Conservation (phyloP, 768 basidiomycete genomes). For the Arthromyces matolae region DNA sequence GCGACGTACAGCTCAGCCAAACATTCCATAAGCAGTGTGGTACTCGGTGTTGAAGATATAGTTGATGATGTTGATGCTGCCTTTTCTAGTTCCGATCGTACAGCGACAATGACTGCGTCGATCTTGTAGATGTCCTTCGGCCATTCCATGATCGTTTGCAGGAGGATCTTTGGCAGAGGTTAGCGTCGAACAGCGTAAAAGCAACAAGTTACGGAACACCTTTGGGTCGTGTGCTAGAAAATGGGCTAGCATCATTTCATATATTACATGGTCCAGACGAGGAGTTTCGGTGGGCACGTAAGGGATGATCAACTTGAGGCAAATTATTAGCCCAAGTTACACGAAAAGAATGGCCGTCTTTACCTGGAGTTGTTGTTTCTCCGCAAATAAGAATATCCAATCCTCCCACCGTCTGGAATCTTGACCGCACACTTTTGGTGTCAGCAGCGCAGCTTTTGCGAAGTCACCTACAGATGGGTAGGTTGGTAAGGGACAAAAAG, state of each 20-base stretch:
- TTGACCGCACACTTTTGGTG: constrained; percentile 81
- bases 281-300: constrained; percentile 83
- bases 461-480: constrained; percentile 42
- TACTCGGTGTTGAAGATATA: constrained; percentile 40
- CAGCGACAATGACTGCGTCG: constrained; percentile 81
- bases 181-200: neutral
- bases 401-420: constrained; percentile 88
- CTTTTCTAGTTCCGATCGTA: constrained; percentile 77
- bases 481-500: neutral
- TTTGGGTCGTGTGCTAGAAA: constrained; percentile 74
- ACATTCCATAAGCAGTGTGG: constrained; percentile 84
- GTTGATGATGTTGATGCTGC: constrained; percentile 46
- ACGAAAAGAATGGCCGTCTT: neutral
- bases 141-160: constrained; percentile 83
- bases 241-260: constrained; percentile 92
- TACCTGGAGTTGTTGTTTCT: constrained; percentile 76
- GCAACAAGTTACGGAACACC: constrained; percentile 35
- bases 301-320: constrained; percentile 75
- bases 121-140: constrained; percentile 89
- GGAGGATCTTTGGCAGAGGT: constrained; percentile 52
- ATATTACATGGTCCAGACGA: constrained; percentile 77
- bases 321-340: neutral
- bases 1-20: constrained; percentile 82
- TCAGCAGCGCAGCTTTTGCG: constrained; percentile 74
- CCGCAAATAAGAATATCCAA: constrained; percentile 90